Percentiles rank a stretch among this genome's conserved stretches.
Evolutionary conservation across 805 yeast species (phyloP).

Genomic region (Myxozyma neglecta): DNA sequence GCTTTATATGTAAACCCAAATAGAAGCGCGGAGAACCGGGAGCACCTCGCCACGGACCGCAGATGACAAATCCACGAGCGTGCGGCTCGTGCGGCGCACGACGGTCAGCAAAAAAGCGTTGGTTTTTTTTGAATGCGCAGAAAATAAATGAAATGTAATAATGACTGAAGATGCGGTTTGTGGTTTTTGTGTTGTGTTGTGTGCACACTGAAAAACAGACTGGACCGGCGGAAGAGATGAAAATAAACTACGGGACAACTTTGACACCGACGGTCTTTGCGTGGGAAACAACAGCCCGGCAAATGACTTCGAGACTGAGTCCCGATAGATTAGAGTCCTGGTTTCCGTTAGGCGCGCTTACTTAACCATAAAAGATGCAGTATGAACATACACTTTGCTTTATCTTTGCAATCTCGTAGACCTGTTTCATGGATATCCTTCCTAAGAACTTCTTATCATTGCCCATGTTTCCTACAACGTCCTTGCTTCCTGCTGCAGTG

Average conservation of each 20-base stretch:
- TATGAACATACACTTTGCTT: conserved; percentile 53
- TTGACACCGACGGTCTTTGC: not conserved
- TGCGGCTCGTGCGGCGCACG: conserved; percentile 13
- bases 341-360: not conserved
- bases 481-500: conserved; percentile 14
- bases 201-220: too few relatives aligned
- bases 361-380: conserved; percentile 31
- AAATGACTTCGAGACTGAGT: conserved; percentile 69
- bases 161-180: too few relatives aligned
- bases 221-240: too few relatives aligned
- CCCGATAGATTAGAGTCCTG: conserved; percentile 72
- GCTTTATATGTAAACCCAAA: not conserved
- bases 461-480: conserved; percentile 42
- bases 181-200: too few relatives aligned
- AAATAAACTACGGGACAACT: not conserved
- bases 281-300: conserved; percentile 40
- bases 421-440: conserved; percentile 75
- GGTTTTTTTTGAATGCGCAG: too few relatives aligned
- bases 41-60: not conserved
- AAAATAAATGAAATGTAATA: too few relatives aligned
- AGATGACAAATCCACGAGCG: not conserved
- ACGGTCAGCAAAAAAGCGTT: too few relatives aligned
- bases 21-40: not conserved
- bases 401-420: conserved; percentile 91
- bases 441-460: conserved; percentile 51